phyloP scores from a whole-genome alignment of 306 rosid genomes.

The Lathyrus sativus region DNA sequence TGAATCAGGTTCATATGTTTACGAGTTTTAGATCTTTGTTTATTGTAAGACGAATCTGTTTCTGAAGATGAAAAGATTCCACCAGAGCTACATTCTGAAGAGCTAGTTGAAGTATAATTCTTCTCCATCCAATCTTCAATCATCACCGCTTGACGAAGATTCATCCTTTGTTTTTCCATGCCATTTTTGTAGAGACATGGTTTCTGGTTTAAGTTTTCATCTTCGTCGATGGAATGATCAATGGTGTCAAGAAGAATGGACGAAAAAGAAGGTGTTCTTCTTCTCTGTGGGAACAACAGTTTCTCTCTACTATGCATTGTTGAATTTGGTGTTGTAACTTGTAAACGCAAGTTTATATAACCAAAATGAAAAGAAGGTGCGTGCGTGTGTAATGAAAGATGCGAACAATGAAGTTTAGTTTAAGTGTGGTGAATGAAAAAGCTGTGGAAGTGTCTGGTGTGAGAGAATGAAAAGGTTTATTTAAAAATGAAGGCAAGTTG shows the following conservation, averaged over 20 bases:
- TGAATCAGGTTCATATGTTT: neutral
- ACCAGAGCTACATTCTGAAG: slow-evolving; percentile 57
- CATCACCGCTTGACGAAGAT: slow-evolving; percentile 36
- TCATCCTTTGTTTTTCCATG: slow-evolving; percentile 34
- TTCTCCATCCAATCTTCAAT: slow-evolving; percentile 68
- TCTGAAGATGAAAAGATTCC: slow-evolving; percentile 63
- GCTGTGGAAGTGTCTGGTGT: slow-evolving; percentile 60
- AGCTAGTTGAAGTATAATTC: slow-evolving; percentile 54
- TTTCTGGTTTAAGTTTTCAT: slow-evolving; percentile 31
- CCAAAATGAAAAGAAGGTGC: neutral
- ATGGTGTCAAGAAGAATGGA: slow-evolving; percentile 62
- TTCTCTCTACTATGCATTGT: slow-evolving; percentile 40
- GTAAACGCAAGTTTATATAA: slow-evolving; percentile 33
- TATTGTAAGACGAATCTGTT: slow-evolving; percentile 49
- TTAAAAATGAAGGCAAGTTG: slow-evolving; percentile 40
- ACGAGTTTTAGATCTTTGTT: slow-evolving; percentile 31
- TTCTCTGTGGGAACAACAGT: slow-evolving; percentile 52
- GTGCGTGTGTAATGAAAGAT: slow-evolving; percentile 18
- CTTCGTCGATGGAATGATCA: slow-evolving; percentile 63
- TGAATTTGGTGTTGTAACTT: neutral
- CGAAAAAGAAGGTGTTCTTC: slow-evolving; percentile 78
- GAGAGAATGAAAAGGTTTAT: slow-evolving; percentile 51
- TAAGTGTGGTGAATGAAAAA: slow-evolving; percentile 31
- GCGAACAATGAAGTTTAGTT: slow-evolving; percentile 35
- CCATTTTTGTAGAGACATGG: slow-evolving; percentile 21